These are phyloP conservation scores for Verticillium albo-atrum DNA, from an alignment of 2,329 filamentous ascomycete species.

Conservation along the genomic window DNA sequence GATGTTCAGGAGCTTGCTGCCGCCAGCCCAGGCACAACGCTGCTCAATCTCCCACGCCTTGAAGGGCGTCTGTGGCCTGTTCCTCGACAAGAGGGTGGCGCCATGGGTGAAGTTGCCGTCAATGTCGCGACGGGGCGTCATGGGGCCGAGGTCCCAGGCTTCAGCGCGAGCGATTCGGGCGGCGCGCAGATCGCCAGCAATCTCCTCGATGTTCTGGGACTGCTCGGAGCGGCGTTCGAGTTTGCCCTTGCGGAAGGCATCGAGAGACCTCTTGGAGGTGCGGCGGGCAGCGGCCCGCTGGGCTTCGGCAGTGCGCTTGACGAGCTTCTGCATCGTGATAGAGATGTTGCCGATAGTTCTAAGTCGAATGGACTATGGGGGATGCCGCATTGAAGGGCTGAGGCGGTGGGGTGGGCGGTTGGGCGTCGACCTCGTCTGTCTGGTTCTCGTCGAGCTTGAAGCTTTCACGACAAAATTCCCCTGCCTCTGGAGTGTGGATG, in stretches of 20 bases:
- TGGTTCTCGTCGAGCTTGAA: background rate
- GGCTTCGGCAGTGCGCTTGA: conserved; percentile 61
- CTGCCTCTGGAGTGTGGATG: background rate
- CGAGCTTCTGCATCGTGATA: conserved; percentile 63
- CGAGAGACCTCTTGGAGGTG: conserved; percentile 33
- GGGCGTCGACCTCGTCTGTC: background rate
- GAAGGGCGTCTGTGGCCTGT: conserved; percentile 26
- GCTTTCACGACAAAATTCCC: conserved; percentile 1
- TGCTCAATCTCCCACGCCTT: conserved; percentile 31
- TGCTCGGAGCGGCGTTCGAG: conserved; percentile 26
- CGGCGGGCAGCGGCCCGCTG: conserved; percentile 57
- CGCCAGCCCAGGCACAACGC: conserved; percentile 52
- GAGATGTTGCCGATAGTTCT: background rate
- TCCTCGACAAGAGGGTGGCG: conserved; percentile 25
- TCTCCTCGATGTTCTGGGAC: conserved; percentile 27
- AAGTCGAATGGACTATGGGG: background rate
- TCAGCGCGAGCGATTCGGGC: conserved; percentile 56
- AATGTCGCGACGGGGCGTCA: conserved; percentile 73
- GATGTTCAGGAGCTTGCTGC: conserved; percentile 54
- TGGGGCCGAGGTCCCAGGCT: conserved; percentile 72
- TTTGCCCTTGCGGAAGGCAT: conserved; percentile 20
- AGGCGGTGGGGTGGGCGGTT: conserved; percentile 2
- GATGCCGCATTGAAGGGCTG: background rate
- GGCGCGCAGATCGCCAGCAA: conserved; percentile 16
- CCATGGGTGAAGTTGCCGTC: conserved; percentile 57